A percentile compares a stretch with the other conserved stretches of the same genome.
Evolutionary conservation across 1,139 yeast species (phyloP).

Genomic region (Nadsonia starkeyi-henricii): DNA sequence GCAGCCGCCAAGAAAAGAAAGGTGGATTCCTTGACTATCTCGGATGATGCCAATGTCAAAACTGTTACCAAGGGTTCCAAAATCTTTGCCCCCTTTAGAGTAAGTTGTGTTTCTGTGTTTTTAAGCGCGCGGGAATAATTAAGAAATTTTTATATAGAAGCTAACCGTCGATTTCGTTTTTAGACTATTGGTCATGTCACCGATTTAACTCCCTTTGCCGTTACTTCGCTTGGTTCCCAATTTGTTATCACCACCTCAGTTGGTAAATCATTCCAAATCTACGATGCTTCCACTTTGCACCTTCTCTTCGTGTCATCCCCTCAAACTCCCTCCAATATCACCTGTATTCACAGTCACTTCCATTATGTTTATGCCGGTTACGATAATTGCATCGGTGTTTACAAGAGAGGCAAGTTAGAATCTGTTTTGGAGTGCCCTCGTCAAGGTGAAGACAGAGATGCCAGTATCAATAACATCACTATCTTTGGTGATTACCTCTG

Average conservation of each 20-base stretch:
- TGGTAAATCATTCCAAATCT: slow-evolving; percentile 82
- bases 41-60: slow-evolving; percentile 2
- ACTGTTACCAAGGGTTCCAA: slow-evolving; percentile 10
- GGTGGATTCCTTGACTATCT: slow-evolving; percentile 5
- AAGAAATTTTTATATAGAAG: no score
- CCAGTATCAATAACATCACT: slow-evolving; percentile 5
- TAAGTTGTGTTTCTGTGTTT: slow-evolving; percentile 8
- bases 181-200: slow-evolving; percentile 29
- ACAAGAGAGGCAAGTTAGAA: slow-evolving; percentile 68
- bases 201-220: slow-evolving; percentile 70
- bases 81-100: slow-evolving; percentile 36
- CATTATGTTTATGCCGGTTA: slow-evolving; percentile 75
- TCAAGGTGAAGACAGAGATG: slow-evolving; percentile 22
- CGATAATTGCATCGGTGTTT: slow-evolving; percentile 60
- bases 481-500: slow-evolving; percentile 69
- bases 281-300: slow-evolving; percentile 81
- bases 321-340: slow-evolving; percentile 58
- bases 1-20: slow-evolving; percentile 10
- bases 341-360: slow-evolving; percentile 63
- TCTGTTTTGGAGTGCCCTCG: slow-evolving; percentile 31
- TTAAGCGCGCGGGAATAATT: neutral
- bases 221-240: slow-evolving; percentile 79
- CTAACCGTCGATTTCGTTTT: slow-evolving; percentile 7
- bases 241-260: slow-evolving; percentile 83
- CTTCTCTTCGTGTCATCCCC: slow-evolving; percentile 74